Evolutionary conservation across 139 green algal genomes (phyloP).

Genomic region (Coccomyxa sp.): DNA sequence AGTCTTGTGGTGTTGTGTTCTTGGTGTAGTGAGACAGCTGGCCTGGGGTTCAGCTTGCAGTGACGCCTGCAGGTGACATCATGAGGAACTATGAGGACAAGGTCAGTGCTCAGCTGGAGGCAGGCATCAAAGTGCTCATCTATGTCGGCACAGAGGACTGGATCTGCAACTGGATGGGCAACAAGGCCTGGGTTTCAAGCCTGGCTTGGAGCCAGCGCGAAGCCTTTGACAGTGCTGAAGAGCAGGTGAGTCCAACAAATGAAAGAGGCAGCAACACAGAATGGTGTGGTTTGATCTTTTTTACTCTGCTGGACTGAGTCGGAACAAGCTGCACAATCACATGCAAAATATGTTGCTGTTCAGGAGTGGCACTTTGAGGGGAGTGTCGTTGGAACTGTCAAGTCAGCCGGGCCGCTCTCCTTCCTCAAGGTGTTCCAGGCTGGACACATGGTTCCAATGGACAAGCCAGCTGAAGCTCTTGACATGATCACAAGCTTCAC

Average conservation of each 20-base stretch:
- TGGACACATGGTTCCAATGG: constrained; percentile 79
- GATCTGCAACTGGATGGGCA: constrained; percentile 76
- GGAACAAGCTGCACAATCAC: background rate
- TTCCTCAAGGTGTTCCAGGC: constrained; percentile 65
- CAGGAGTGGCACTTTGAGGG: constrained; percentile 46
- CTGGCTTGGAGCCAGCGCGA: constrained; percentile 19
- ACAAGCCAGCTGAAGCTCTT: constrained; percentile 41
- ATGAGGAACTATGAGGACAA: constrained; percentile 51
- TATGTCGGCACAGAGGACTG: constrained; percentile 72
- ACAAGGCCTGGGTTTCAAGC: constrained; percentile 23
- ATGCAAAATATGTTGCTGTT: background rate
- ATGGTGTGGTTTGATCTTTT: background rate
- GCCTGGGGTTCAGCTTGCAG: background rate
- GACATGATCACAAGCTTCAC: too few relatives aligned
- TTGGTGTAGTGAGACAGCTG: background rate
- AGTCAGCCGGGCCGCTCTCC: constrained; percentile 47
- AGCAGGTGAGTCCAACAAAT: background rate
- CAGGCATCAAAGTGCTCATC: constrained; percentile 72
- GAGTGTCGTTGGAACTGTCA: constrained; percentile 46
- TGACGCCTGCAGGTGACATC: constrained; percentile 39
- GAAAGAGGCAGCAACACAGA: background rate
- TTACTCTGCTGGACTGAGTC: background rate
- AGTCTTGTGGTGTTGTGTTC: background rate
- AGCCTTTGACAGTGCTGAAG: constrained; percentile 5
- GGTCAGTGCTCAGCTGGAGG: constrained; percentile 66